Evolutionary conservation across 768 basidiomycete genomes (phyloP), one percentile per base, ranked within the genome.

Genomic region (Suillus fuscotomentosus): DNA sequence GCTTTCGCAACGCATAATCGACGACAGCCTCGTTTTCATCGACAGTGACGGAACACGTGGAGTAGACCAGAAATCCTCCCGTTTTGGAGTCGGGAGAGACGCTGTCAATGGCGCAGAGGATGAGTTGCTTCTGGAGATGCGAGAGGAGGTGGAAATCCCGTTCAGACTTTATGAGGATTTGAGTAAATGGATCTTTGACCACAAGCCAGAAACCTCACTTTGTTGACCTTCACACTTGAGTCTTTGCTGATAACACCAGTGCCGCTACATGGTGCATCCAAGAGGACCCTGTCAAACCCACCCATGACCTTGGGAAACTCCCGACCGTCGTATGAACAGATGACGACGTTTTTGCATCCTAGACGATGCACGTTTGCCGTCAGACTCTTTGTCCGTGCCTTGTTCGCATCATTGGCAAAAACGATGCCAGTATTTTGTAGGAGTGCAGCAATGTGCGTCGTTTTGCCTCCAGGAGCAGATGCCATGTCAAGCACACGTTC

Each of bases 271-370:
- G 97, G 97, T 42, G 97, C 97, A 77, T 99, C 97, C 53, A 99
- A 78, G 60, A 99, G 79, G 50, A 99, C 95, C n/a, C 97, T 84
- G 72, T 99, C 97, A 71, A 99, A 99, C 7, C 97, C 97, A 24
- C 97, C 97, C 84, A 99, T 96, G 56, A 99, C 95, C 76, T 95
- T 97, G 17, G 97, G 97, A 77, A 99, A 99, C 76, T 99, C 93
- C 63, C 97, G 83, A 8, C 97, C 97, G 71, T 99, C 97, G 71
- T 99, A 95, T 51, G 94, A 96, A 75, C 96, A 99, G 53, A 99
- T 87, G 11, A 97, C 89, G 59, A 99, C 97, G 73, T 99, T 99
- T 79, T 95, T 97, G 82, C 97, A 99, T 4, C 97, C 97, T 68
- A 99, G 82, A 24, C 97, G 90, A 74, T 99, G 97, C 4, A 99